Evolutionary conservation across 2,329 filamentous ascomycete species (phyloP).

Genomic region (Fusarium sp.): DNA sequence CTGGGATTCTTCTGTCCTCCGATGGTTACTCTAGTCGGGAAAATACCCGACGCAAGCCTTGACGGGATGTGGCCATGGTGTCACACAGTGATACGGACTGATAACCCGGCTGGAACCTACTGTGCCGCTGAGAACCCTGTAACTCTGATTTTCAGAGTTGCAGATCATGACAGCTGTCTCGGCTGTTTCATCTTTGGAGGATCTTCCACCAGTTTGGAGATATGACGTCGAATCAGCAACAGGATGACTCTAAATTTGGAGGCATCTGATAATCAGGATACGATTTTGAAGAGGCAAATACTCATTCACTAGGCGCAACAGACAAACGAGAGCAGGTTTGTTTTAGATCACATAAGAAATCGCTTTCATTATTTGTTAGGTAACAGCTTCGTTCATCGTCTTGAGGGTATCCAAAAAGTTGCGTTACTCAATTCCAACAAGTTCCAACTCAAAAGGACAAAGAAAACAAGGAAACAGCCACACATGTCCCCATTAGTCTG

Average conservation of each 20-base stretch:
- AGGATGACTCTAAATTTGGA: not conserved
- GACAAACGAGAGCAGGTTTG: not conserved
- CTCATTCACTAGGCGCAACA: not conserved
- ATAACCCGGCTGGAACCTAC: not conserved
- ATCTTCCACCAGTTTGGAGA: slow-evolving; percentile 15
- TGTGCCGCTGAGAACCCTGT: slow-evolving; percentile 7
- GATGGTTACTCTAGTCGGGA: slow-evolving; percentile 14
- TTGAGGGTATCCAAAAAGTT: slow-evolving; percentile 22
- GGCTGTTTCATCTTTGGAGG: slow-evolving; percentile 26
- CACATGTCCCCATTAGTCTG: slow-evolving; percentile 23
- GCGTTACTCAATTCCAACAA: slow-evolving; percentile 13
- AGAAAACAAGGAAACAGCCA: slow-evolving; percentile 35
- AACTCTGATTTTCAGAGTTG: slow-evolving; percentile 10
- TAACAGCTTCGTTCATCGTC: slow-evolving; percentile 6
- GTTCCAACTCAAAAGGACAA: slow-evolving; percentile 11
- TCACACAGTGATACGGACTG: not conserved
- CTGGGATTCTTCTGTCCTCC: not conserved
- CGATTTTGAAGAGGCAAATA: not conserved
- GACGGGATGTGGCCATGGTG: not conserved
- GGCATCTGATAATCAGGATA: not conserved
- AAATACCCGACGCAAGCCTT: not conserved
- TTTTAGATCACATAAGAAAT: slow-evolving; percentile 2
- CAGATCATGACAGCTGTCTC: slow-evolving; percentile 31
- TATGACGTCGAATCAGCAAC: slow-evolving; percentile 27
- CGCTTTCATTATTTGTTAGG: slow-evolving; percentile 15